Evolutionary conservation across 208 protist species (phyloP), one percentile per base, ranked within the genome.

Genomic region (Naegleria fowleri): DNA sequence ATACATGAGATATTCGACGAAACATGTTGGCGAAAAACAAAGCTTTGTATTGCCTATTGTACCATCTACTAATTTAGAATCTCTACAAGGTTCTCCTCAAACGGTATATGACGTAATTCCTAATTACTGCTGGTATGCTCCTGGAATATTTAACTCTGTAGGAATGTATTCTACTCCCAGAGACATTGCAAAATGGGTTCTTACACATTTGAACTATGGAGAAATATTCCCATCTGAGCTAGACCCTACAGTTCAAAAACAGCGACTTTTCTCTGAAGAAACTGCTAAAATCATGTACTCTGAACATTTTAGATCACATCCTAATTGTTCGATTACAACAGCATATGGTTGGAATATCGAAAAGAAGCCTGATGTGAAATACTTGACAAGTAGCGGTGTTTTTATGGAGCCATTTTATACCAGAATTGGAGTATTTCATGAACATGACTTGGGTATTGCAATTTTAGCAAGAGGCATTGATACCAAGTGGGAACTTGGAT

Each of bases 181-280:
- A 40, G 75, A 83, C 33, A 83, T 83, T 5, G 75, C 75, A 5
- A 83, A 83, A n/a, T 83, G 75, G 75, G 75, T 29, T 39, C 22
- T 83, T 39, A 39, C 29, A 15, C 75, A 83, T 83, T 83, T 83
- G 75, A 83, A 83, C 39, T 83, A 83, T 83, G 75, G 75, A 39
- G 22, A 83, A n/a, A 67, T 67, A 67, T 29, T 67, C 19, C 55
- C 55, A 67, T 67, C 55, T 1, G 55, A 67, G 22, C 55, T 67
- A 15, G 33, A 83, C 13, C 75, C 75, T 38, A 16, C 19, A 38
- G 75, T 83, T n/a, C 25, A 83, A 15, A 4, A 29, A 67, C 19
- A 83, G 29, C 11, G 75, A 39, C 11, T 83, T 36, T 39, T 83
- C 75, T 40, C 22, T 13, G 0, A 83, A 36, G 75, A 83, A 11